Conservation (phyloP, 345 rosid genomes). For the Populus alba region DNA sequence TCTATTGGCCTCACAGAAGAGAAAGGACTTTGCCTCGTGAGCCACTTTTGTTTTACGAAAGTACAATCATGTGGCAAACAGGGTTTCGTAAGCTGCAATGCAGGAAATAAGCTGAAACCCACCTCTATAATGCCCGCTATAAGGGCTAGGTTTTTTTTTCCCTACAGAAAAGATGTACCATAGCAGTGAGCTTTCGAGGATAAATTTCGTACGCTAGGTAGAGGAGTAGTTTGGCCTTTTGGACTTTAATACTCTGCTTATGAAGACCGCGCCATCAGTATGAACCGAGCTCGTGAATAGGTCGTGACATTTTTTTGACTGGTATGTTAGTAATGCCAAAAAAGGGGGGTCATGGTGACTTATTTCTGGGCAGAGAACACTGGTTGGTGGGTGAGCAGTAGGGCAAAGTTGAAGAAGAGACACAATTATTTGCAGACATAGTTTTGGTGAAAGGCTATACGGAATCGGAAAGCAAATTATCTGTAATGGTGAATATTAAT, state of each 20-base stretch:
- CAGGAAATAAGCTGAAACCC: constrained; percentile 11
- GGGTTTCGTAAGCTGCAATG: not conserved
- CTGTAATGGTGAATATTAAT: too few relatives aligned
- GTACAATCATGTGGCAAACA: constrained; percentile 8
- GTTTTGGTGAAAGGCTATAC: too few relatives aligned
- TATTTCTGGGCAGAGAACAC: too few relatives aligned
- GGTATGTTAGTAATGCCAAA: not conserved
- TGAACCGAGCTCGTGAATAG: not conserved
- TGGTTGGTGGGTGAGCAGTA: too few relatives aligned
- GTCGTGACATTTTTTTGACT: not conserved
- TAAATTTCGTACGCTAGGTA: not conserved
- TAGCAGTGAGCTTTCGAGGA: not conserved
- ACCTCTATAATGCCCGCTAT: not conserved
- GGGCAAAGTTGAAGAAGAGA: too few relatives aligned
- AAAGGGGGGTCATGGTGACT: not conserved
- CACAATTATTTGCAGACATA: too few relatives aligned
- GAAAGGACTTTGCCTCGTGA: not conserved
- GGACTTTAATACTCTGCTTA: not conserved
- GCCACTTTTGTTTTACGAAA: not conserved
- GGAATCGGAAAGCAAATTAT: too few relatives aligned
- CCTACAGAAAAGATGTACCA: not conserved
- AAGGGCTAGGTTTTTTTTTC: not conserved
- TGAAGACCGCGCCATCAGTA: not conserved
- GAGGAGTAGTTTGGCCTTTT: not conserved
- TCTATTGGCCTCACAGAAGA: not conserved